Base-by-base conservation (phyloP, 108 stramenopile species). In the Thalassiosira profunda region DNA sequence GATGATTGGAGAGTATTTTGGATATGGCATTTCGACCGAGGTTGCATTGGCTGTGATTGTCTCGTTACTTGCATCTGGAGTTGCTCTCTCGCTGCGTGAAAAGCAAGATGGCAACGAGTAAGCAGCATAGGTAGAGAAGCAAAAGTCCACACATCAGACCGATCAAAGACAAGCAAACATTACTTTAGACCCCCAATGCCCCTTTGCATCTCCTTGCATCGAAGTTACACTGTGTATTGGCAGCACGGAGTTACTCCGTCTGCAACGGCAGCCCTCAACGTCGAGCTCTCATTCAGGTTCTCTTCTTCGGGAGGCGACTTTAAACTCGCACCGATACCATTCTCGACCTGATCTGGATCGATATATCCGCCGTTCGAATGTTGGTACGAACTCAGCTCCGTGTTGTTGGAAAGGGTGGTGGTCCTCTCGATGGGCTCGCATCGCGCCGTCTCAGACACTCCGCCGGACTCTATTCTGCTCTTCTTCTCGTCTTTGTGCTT, bases 1-100 rank as follows among this genome's bases (percentile, higher is more conserved):
- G 70, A 95, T 98, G 91, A 75, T 96, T 58, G 88, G 74, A 14
- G 97, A 98, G 78, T 96, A 89, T 64, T 87, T 87, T 74, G 90
- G 87, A 11, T 48, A 54, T 12, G 43, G 70, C 42, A 78, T 91
- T 44, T 79, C 89, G 37, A 96, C 92, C 6, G 79, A 86, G 55
- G 15, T 83, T 30, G 83, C 91, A 5, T 70, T 96, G 8, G 90
- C 67, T 6, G 82, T 96, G 40, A 90, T 96, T 8, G 75, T 74
- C 43, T 62, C 79, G 20, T 76, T 91, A 43, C 73, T 96, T 45
- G 69, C 83, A 7, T 81, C 77, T 28, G 92, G 93, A 21, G 76
- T 94, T 18, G 89, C 69, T 6, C 52, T 81, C 38, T 89, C 87
- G 4, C 12, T 91, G 23, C 29, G 56, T 37, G 73, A 83, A 12